Percentiles rank a stretch among this genome's conserved stretches.
phyloP scores from a whole-genome alignment of 2,329 filamentous ascomycete species.

The Cladophialophora exuberans region DNA sequence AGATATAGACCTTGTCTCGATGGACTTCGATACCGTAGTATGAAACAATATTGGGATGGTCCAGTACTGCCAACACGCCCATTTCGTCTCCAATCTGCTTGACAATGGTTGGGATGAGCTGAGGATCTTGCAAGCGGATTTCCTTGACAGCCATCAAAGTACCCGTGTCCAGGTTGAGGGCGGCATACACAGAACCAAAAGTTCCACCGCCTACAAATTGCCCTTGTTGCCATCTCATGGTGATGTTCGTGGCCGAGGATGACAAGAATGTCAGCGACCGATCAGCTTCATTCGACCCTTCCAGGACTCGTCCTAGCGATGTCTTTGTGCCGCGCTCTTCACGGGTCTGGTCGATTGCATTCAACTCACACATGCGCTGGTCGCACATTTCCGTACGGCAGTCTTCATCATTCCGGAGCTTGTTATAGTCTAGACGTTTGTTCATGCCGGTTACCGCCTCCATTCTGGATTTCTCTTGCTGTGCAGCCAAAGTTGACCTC shows the following conservation, averaged over 20 bases:
- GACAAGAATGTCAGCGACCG: constrained; percentile 92
- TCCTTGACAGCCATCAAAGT: constrained; percentile 99
- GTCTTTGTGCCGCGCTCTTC: constrained; percentile 80
- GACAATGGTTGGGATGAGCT: constrained; percentile 91
- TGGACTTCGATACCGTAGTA: constrained; percentile 99
- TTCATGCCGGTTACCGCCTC: constrained; percentile 79
- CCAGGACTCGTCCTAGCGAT: constrained; percentile 84
- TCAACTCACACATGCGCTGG: constrained; percentile 73
- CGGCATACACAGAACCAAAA: constrained; percentile 95
- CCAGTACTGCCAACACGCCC: constrained; percentile 90
- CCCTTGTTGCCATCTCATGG: constrained; percentile 97
- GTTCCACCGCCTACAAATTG: constrained; percentile 96
- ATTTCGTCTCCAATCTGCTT: constrained; percentile 96
- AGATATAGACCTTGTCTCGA: constrained; percentile 98
- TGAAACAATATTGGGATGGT: constrained; percentile 96
- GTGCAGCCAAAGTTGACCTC: constrained; percentile 86
- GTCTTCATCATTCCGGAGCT: constrained; percentile 78
- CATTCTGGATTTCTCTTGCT: constrained; percentile 86
- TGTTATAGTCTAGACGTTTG: constrained; percentile 73
- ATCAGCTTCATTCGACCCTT: constrained; percentile 94
- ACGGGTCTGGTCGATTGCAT: constrained; percentile 75
- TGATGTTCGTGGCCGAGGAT: constrained; percentile 91
- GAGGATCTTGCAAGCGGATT: constrained; percentile 93
- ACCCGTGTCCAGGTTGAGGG: constrained; percentile 94
- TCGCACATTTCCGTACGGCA: constrained; percentile 74